phyloP scores from a whole-genome alignment of 1,139 yeast species.

The Debaryomycetaceae sp. region DNA sequence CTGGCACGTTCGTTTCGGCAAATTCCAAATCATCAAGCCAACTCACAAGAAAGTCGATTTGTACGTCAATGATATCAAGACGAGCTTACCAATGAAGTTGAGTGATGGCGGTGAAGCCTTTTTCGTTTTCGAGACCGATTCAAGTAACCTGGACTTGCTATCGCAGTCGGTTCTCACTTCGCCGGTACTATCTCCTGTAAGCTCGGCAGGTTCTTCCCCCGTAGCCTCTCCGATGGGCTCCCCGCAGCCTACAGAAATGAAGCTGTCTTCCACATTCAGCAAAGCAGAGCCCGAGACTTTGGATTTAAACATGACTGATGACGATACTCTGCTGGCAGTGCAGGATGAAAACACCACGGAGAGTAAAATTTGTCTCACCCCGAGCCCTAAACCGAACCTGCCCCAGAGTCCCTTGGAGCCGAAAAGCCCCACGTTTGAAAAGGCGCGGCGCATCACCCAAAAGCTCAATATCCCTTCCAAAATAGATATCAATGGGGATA shows the following conservation, averaged over 20 bases:
- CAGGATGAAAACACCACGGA: background rate
- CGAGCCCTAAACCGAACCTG: background rate
- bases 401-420: slow-evolving; percentile 16
- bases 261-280: background rate
- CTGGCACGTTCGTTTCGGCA: slow-evolving; percentile 93
- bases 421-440: slow-evolving; percentile 28
- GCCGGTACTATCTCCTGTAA: slow-evolving; percentile 78
- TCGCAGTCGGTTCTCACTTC: slow-evolving; percentile 79
- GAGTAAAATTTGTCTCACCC: background rate
- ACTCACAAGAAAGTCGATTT: slow-evolving; percentile 90
- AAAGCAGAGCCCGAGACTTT: slow-evolving; percentile 19
- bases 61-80: slow-evolving; percentile 69
- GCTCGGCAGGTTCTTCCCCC: slow-evolving; percentile 55
- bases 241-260: slow-evolving; percentile 5
- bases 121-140: slow-evolving; percentile 82
- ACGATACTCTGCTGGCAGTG: background rate
- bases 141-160: slow-evolving; percentile 38
- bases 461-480: slow-evolving; percentile 81
- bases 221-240: slow-evolving; percentile 15
- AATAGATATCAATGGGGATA: slow-evolving; percentile 82
- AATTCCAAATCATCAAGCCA: slow-evolving; percentile 87
- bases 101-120: slow-evolving; percentile 99
- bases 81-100: slow-evolving; percentile 86
- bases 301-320: slow-evolving; percentile 15
- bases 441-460: slow-evolving; percentile 59